A percentile compares a stretch with the other conserved stretches of the same genome.
Evolutionary conservation across 768 basidiomycete species (phyloP).

Genomic region (Tulasnella calospora): DNA sequence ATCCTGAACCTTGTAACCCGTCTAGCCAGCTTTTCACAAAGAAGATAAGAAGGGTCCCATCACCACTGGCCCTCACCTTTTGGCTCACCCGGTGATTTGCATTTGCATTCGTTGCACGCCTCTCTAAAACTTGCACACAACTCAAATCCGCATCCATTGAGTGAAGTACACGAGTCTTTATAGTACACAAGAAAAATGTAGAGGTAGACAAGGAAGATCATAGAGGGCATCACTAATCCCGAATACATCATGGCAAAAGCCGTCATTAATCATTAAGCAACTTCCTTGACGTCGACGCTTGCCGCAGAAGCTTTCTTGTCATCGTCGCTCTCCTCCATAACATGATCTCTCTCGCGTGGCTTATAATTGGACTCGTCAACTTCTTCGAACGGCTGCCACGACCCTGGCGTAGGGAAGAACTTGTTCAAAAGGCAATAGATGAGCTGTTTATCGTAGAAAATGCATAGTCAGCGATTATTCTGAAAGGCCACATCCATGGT

Average conservation of each 20-base stretch:
- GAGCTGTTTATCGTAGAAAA: conserved; percentile 31
- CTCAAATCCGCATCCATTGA: background rate
- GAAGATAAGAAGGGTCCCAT: background rate
- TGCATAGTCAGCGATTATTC: background rate
- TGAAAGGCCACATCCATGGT: background rate
- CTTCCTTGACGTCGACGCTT: conserved; percentile 2
- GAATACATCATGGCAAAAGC: background rate
- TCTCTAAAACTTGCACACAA: background rate
- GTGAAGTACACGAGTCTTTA: background rate
- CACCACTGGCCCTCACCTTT: background rate
- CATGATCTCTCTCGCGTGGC: conserved; percentile 1
- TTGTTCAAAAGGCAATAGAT: conserved; percentile 58
- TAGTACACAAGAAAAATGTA: background rate
- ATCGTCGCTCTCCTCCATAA: conserved; percentile 11
- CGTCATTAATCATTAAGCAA: background rate
- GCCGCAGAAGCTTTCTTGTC: background rate
- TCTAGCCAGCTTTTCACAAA: no score
- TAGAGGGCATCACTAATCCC: background rate
- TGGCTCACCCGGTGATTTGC: background rate
- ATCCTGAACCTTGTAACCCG: no score
- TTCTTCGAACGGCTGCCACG: conserved; percentile 49
- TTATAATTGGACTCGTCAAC: conserved; percentile 43
- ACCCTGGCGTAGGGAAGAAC: conserved; percentile 57
- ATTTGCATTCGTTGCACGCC: background rate
- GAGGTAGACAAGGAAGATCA: background rate